phyloP scores from a whole-genome alignment of 768 basidiomycete species.

The Termitomyces titanicus region DNA sequence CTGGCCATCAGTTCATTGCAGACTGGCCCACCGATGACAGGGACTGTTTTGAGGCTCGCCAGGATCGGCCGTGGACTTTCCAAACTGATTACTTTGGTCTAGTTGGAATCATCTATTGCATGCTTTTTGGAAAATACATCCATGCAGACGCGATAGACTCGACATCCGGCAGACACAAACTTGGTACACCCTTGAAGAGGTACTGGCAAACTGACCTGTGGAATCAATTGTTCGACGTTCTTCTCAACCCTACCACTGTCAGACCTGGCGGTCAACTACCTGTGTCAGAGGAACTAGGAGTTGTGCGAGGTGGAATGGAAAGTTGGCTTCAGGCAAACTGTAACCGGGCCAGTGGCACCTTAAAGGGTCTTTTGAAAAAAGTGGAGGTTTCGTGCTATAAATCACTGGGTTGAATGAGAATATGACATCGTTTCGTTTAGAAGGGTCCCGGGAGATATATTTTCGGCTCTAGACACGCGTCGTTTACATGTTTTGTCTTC shows the following conservation, averaged over 20 bases:
- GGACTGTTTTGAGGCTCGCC: slow-evolving; percentile 90
- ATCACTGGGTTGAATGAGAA: slow-evolving; percentile 1
- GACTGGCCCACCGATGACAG: slow-evolving; percentile 89
- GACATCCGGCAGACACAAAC: slow-evolving; percentile 47
- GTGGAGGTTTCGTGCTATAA: slow-evolving; percentile 56
- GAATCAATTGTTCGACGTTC: slow-evolving; percentile 75
- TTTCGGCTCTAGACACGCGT: no score
- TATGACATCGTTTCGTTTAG: background rate
- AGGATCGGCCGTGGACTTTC: slow-evolving; percentile 84
- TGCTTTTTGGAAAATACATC: slow-evolving; percentile 97
- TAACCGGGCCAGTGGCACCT: slow-evolving; percentile 74
- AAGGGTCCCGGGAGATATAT: no score
- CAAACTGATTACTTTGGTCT: slow-evolving; percentile 98
- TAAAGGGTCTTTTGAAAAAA: slow-evolving; percentile 83
- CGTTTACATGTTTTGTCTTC: no score
- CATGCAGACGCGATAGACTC: slow-evolving; percentile 57
- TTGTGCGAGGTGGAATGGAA: slow-evolving; percentile 80
- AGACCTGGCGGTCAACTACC: slow-evolving; percentile 62
- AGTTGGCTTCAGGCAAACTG: slow-evolving; percentile 83
- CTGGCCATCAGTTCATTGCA: slow-evolving; percentile 73
- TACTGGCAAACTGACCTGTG: slow-evolving; percentile 95
- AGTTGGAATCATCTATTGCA: slow-evolving; percentile 89
- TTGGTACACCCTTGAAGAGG: slow-evolving; percentile 78
- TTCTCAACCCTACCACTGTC: slow-evolving; percentile 78
- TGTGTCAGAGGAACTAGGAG: slow-evolving; percentile 61